Evolutionary conservation across 208 protist genomes (phyloP).

Genomic region (Wallacemonas sp.): DNA sequence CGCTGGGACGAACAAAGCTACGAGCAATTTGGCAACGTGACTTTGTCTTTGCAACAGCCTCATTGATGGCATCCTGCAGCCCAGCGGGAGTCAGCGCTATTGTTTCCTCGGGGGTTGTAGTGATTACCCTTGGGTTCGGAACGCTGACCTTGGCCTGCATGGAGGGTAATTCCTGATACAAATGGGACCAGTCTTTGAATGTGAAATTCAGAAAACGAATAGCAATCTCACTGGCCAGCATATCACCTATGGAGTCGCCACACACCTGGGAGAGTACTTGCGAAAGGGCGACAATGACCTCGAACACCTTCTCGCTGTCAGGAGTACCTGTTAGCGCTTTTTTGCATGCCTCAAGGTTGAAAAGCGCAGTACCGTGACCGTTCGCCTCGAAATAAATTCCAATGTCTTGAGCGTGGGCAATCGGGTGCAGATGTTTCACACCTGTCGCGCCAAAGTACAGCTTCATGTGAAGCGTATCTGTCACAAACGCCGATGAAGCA

Average conservation of each 20-base stretch:
- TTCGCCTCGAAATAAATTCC: slow-evolving; percentile 97
- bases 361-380: slow-evolving; percentile 94
- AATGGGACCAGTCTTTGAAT: slow-evolving; percentile 37
- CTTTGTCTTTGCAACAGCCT: slow-evolving; percentile 33
- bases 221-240: slow-evolving; percentile 74
- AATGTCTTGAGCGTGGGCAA: slow-evolving; percentile 86
- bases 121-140: slow-evolving; percentile 50
- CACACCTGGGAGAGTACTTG: slow-evolving; percentile 80
- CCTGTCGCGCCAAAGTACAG: slow-evolving; percentile 81
- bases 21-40: slow-evolving; percentile 24
- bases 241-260: slow-evolving; percentile 85
- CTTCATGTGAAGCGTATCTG: slow-evolving; percentile 41
- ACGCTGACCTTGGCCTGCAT: slow-evolving; percentile 61
- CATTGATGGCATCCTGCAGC: slow-evolving; percentile 86
- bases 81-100: slow-evolving; percentile 50
- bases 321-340: background rate
- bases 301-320: slow-evolving; percentile 1
- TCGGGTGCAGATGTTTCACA: slow-evolving; percentile 94
- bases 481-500: slow-evolving; percentile 84
- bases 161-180: slow-evolving; percentile 71
- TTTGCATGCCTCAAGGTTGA: slow-evolving; percentile 34
- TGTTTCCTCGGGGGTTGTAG: slow-evolving; percentile 73
- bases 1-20: slow-evolving; percentile 92
- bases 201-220: slow-evolving; percentile 39
- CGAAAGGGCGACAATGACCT: slow-evolving; percentile 15